These are phyloP conservation scores for Calycina herbarum DNA, from an alignment of 2,329 filamentous ascomycete species.

Conservation along the genomic window DNA sequence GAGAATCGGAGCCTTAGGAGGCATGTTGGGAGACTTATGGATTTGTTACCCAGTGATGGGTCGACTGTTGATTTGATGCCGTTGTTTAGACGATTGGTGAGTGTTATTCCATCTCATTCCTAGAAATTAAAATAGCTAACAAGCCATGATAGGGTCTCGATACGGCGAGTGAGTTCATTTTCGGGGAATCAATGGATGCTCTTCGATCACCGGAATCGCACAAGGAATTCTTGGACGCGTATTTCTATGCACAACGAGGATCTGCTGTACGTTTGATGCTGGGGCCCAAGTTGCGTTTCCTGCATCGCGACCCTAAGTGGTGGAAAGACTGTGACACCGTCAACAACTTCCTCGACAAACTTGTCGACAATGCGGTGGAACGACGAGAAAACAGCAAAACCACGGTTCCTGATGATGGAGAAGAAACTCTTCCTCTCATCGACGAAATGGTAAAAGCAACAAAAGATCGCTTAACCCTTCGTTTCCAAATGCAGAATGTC, in stretches of 20 bases:
- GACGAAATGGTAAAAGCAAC: slow-evolving; percentile 5
- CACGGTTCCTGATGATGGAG: neutral
- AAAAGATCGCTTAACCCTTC: neutral
- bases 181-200: slow-evolving; percentile 7
- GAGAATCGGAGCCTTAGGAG: slow-evolving; percentile 1
- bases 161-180: slow-evolving; percentile 6
- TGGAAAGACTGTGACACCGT: neutral
- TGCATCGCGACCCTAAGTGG: slow-evolving; percentile 3
- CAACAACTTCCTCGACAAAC: slow-evolving; percentile 23
- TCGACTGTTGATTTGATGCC: slow-evolving; percentile 6
- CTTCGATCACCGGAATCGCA: neutral
- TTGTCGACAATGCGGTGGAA: neutral
- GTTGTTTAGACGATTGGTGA: neutral
- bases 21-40: slow-evolving; percentile 1
- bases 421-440: neutral
- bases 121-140: neutral
- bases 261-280: neutral
- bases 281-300: neutral
- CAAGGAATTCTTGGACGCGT: slow-evolving; percentile 5
- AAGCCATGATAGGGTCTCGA: slow-evolving; percentile 1
- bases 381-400: neutral
- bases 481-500: slow-evolving; percentile 2
- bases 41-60: neutral
- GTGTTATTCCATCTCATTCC: neutral
- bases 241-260: neutral